These are phyloP conservation scores for Hanseniaspora jakobsenii DNA, from an alignment of 805 yeast genomes.

Conservation along the genomic window DNA sequence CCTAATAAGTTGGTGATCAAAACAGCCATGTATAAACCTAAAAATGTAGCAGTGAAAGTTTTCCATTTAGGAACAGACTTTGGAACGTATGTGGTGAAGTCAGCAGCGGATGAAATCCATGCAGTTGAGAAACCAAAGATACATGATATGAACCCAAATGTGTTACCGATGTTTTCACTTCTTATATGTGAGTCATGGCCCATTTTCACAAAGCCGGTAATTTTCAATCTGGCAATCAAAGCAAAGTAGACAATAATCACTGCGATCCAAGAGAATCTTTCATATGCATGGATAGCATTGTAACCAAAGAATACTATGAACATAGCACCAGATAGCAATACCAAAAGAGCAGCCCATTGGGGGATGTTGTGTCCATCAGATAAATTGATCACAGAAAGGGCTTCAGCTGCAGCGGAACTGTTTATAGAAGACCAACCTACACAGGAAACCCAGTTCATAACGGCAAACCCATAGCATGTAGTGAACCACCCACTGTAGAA, in stretches of 20 bases:
- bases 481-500: slow-evolving; percentile 65
- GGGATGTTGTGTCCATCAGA: slow-evolving; percentile 43
- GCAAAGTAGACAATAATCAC: slow-evolving; percentile 60
- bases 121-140: slow-evolving; percentile 85
- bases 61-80: slow-evolving; percentile 43
- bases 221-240: slow-evolving; percentile 64
- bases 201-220: slow-evolving; percentile 48
- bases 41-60: slow-evolving; percentile 50
- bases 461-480: slow-evolving; percentile 56
- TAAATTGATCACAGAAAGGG: slow-evolving; percentile 62
- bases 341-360: slow-evolving; percentile 81
- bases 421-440: slow-evolving; percentile 94
- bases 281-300: slow-evolving; percentile 66
- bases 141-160: slow-evolving; percentile 74
- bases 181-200: slow-evolving; percentile 44
- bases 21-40: slow-evolving; percentile 56
- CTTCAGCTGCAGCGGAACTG: slow-evolving; percentile 78
- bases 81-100: slow-evolving; percentile 80
- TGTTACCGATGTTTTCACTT: slow-evolving; percentile 54
- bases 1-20: slow-evolving; percentile 66
- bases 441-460: slow-evolving; percentile 72
- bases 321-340: slow-evolving; percentile 56
- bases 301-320: slow-evolving; percentile 75
- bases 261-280: slow-evolving; percentile 83
- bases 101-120: slow-evolving; percentile 91